phyloP scores from a whole-genome alignment of 1,284 basidiomycete species.

The Cutaneotrichosporon sp. region DNA sequence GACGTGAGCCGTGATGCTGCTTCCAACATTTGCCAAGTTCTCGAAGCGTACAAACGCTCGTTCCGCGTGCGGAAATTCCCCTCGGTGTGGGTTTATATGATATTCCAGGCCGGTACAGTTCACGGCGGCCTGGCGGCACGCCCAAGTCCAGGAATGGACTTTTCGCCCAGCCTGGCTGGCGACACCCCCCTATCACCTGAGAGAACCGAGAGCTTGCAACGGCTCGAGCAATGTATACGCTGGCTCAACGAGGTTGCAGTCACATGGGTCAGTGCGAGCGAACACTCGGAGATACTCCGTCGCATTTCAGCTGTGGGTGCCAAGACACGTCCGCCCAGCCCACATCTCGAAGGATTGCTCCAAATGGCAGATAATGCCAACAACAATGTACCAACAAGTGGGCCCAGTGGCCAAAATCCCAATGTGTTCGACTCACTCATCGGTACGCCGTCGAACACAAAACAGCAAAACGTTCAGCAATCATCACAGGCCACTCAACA shows the following conservation, averaged over 20 bases:
- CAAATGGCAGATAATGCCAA: too few species aligned
- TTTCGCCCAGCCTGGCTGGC: neutral
- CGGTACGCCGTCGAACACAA: neutral
- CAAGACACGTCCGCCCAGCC: conserved; percentile 4
- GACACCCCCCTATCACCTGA: neutral
- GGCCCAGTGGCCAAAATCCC: too few species aligned
- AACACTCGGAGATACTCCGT: conserved; percentile 16
- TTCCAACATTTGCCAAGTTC: conserved; percentile 10
- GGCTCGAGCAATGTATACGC: conserved; percentile 16
- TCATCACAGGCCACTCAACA: neutral
- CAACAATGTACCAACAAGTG: too few species aligned
- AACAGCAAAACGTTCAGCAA: neutral
- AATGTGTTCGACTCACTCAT: neutral
- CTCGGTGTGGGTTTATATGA: conserved; percentile 13
- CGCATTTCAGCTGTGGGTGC: conserved; percentile 11
- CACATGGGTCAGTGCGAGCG: conserved; percentile 14
- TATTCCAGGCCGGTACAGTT: conserved; percentile 17
- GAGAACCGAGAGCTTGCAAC: conserved; percentile 1
- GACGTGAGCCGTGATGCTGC: conserved; percentile 10
- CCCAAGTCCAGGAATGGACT: neutral
- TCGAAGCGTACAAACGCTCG: conserved; percentile 9
- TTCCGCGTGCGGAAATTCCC: conserved; percentile 17
- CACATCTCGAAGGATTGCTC: neutral
- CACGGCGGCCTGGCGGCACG: conserved; percentile 13
- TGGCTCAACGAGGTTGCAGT: conserved; percentile 14